phyloP scores from a whole-genome alignment of 2,329 filamentous ascomycete species.

The Pseudovirgaria hyperparasitica region DNA sequence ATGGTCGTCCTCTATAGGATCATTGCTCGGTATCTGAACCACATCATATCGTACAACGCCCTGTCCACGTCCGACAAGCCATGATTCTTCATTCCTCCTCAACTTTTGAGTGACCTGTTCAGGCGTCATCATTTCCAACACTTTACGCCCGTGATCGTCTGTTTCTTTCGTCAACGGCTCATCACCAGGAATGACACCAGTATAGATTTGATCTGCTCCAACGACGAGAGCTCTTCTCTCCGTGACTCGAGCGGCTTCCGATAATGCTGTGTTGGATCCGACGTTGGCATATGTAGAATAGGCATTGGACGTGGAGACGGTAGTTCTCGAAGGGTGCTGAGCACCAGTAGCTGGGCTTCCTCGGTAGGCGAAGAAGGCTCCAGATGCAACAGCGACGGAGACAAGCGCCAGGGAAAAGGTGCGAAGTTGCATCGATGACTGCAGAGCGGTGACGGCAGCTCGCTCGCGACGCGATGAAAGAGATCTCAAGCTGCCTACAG shows the following conservation, averaged over 20 bases:
- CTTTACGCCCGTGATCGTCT: conserved; percentile 69
- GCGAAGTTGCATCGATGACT: conserved; percentile 64
- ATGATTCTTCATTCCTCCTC: conserved; percentile 81
- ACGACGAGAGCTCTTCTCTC: conserved; percentile 68
- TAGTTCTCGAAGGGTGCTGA: conserved; percentile 12
- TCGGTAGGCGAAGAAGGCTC: conserved; percentile 63
- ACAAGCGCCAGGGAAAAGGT: conserved; percentile 54
- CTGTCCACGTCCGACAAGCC: conserved; percentile 73
- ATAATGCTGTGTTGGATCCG: conserved; percentile 10
- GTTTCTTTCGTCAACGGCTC: conserved; percentile 80
- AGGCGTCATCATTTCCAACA: conserved; percentile 91
- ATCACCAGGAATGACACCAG: conserved; percentile 72
- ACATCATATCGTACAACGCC: conserved; percentile 92
- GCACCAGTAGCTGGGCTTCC: conserved; percentile 14
- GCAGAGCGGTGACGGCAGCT: conserved; percentile 35
- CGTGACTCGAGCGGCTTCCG: conserved; percentile 40
- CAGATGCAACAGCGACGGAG: conserved; percentile 57
- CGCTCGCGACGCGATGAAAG: conserved; percentile 25
- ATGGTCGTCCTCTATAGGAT: conserved; percentile 96
- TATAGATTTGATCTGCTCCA: conserved; percentile 80
- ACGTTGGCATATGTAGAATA: conserved; percentile 10
- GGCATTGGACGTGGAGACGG: conserved; percentile 13
- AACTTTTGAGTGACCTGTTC: conserved; percentile 88
- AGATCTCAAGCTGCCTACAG: conserved; percentile 34
- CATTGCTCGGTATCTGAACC: conserved; percentile 88